These are phyloP conservation scores for Metarhizium robertsii DNA, from an alignment of 2,329 filamentous ascomycete genomes.

Conservation along the genomic window DNA sequence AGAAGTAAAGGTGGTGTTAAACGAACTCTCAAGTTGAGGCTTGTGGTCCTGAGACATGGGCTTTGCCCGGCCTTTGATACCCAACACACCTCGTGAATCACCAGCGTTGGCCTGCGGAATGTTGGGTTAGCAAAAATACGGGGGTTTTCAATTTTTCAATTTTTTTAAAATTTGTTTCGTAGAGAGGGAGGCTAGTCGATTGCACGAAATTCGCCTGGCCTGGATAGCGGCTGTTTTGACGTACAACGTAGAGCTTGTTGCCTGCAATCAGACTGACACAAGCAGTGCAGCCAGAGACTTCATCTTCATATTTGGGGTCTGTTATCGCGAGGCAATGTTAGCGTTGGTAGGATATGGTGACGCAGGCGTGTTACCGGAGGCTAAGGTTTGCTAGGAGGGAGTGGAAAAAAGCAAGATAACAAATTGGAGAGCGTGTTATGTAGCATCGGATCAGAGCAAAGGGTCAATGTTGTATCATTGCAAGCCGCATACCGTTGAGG, in stretches of 20 bases:
- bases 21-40: conserved; percentile 88
- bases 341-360: background rate
- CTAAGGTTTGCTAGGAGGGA: no score
- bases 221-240: conserved; percentile 28
- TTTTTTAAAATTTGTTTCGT: no score
- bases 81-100: conserved; percentile 88
- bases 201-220: background rate
- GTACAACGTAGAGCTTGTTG: conserved; percentile 89
- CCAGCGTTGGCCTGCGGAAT: conserved; percentile 76
- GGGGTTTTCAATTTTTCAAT: no score
- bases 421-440: no score
- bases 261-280: conserved; percentile 82
- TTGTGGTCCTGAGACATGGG: conserved; percentile 99
- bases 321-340: conserved; percentile 9
- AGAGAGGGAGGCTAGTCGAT: background rate
- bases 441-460: no score
- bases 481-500: conserved; percentile 62
- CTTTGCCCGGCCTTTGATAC: conserved; percentile 94
- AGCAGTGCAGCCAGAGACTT: conserved; percentile 95
- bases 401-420: no score
- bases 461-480: background rate
- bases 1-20: conserved; percentile 1
- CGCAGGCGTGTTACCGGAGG: no score
- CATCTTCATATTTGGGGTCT: conserved; percentile 97
- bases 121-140: background rate